Base-by-base conservation (phyloP, 2,329 filamentous ascomycete species). In the Conoideocrella luteorostrata region DNA sequence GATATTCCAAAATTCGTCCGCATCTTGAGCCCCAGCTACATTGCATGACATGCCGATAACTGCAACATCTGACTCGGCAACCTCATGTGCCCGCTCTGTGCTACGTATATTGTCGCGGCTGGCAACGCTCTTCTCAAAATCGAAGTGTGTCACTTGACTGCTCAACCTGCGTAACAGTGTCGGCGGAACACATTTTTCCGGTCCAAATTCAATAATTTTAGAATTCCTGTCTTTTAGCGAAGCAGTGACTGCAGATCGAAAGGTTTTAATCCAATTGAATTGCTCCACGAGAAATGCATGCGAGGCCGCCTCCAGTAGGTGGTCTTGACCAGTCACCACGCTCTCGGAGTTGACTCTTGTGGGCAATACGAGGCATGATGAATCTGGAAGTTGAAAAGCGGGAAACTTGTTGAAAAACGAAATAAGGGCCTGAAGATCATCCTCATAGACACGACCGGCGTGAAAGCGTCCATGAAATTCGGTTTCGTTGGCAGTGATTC, bases 261-360 rank as follows among this genome's bases (percentile, higher is more conserved):
- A n/a, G 23, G 36, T 45, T 39, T 23, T 32, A 80, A 56, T 84
- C 80, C 6, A 78, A 80, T 51, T 47, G 13, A 46, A 54, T 71
- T 23, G 82, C 80, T 61, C 84, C 81, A 49, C 78, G 75, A 7
- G 17, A 17, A 39, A 28, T 23, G 21, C 15, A 6, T 22, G 21
- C 22, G 15, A 23, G 13, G 34, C 34, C 11, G 18, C 34, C 7
- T 29, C 32, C 4, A 48, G 5, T 32, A 39, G 7, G 36, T 26
- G 13, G 7, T 39, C 23, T 7, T 35, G 22, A 7, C 36, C 18
- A 4, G 18, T 26, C 20, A 18, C 5, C 13, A 29, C 20, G 20
- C 23, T 11, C 15, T 28, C 38, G 13, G 29, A 34, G n/a, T 46
- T 34, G 33, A 36, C 20, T 6, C 34, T 15, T 12, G 12, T 36